A percentile compares a stretch with the other conserved stretches of the same genome.
Conservation (phyloP, 2,329 filamentous ascomycete species). For the Thelonectria olida region DNA sequence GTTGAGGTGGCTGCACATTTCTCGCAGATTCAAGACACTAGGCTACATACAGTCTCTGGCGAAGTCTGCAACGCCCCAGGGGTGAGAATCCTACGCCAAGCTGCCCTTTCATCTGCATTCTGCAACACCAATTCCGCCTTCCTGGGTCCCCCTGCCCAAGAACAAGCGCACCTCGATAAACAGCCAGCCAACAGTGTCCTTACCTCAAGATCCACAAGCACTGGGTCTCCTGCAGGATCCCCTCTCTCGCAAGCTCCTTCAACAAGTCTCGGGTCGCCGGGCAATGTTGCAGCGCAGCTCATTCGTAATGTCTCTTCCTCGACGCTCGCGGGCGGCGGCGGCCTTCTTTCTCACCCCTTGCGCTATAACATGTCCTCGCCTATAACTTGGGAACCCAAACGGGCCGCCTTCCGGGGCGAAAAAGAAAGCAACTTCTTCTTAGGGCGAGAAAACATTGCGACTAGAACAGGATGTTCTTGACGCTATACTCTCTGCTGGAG, state of each 20-base stretch:
- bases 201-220: slow-evolving; percentile 8
- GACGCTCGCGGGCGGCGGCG: background rate
- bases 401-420: background rate
- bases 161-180: background rate
- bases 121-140: background rate
- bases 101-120: background rate
- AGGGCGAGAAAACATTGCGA: background rate
- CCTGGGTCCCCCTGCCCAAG: background rate
- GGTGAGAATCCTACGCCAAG: slow-evolving; percentile 4
- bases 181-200: slow-evolving; percentile 1
- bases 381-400: background rate
- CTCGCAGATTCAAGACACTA: background rate
- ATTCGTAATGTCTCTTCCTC: background rate
- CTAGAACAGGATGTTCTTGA: background rate
- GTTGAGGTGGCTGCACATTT: no score
- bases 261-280: background rate
- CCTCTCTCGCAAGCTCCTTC: background rate
- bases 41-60: background rate
- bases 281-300: slow-evolving; percentile 4
- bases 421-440: background rate
- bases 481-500: background rate
- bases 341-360: background rate
- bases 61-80: background rate
- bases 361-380: background rate
- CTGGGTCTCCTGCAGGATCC: background rate